Evolutionary conservation across 202 grass and related monocot genomes (phyloP), one percentile per base, ranked within the genome.

Genomic region (Panicum virgatum): DNA sequence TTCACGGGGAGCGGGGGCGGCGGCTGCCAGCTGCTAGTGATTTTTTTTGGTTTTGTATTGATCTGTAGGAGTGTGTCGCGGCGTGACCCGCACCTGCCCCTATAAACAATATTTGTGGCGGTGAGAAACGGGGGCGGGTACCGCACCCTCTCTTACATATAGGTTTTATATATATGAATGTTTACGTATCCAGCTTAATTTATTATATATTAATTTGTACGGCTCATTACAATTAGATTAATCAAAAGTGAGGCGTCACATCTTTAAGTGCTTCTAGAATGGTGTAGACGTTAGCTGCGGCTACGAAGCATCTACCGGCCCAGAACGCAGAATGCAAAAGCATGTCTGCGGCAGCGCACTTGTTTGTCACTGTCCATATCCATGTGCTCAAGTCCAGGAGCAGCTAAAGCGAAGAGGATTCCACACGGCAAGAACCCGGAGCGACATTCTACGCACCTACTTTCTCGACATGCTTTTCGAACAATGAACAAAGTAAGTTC

Each of bases 331-430:
- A 69, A 16, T 27, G 40, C 40, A 29, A 78, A 79, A 39, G 27
- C n/a, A 9, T 42, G 34, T 13, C 32, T 54, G n/a, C 62, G 1
- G 10, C 47, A 29, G 4, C 46, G 19, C n/a, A 40, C 18, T 14
- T 20, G 53, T 52, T 15, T 12, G 42, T 77, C 66, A 46, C 15
- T 47, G 68, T 48, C 44, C 44, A 30, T 14, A 34, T 20, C 46
- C 77, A 43, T 56, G 62, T 68, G 77, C 67, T 70, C 34, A 9
- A 27, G 40, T 68, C 76, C 26, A 66, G 62, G 46, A 79, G 30
- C 61, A 16, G 29, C 60, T 38, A 65, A 65, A 66, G 44, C 15
- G 6, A 46, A 36, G 39, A 37, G 12, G 30, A 38, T 6, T 76
- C 19, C 26, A 20, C 27, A 26, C 54, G 82, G 65, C 82, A 29